Percentiles rank a stretch among this genome's conserved stretches.
phyloP scores from a whole-genome alignment of 2,329 filamentous ascomycete genomes.

The Nemania sp. region DNA sequence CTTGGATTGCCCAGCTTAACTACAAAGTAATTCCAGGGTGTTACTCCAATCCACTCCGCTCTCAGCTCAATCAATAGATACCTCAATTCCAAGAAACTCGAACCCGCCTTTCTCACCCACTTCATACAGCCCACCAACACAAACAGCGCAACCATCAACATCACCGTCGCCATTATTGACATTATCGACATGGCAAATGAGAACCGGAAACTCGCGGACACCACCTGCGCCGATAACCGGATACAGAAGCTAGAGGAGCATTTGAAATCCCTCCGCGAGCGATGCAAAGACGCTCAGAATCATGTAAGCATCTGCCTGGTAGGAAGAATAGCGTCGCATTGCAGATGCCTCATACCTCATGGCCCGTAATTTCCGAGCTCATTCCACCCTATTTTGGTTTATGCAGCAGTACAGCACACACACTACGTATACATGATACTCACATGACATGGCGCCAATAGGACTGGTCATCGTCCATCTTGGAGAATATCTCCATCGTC shows the following conservation, averaged over 20 bases:
- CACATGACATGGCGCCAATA: constrained; percentile 44
- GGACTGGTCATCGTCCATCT: constrained; percentile 60
- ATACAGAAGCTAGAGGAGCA: constrained; percentile 32
- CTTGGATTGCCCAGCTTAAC: neutral
- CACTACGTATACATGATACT: neutral
- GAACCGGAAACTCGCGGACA: neutral
- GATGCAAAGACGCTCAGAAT: constrained; percentile 29
- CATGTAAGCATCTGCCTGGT: constrained; percentile 28
- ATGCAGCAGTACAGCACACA: neutral
- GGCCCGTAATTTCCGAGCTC: neutral
- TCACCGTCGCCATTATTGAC: neutral
- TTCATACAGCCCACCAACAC: neutral
- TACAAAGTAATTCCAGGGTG: neutral
- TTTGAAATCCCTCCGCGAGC: constrained; percentile 23
- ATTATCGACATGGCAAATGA: constrained; percentile 2
- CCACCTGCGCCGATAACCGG: constrained; percentile 4
- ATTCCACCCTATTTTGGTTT: neutral
- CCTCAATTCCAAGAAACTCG: neutral
- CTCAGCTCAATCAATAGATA: neutral
- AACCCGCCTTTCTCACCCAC: neutral
- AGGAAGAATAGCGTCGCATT: neutral
- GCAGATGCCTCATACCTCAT: constrained; percentile 6
- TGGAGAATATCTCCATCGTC: constrained; percentile 57
- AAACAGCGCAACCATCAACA: neutral
- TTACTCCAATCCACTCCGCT: neutral